Evolutionary conservation across 305 asterid species (phyloP).

Genomic region (Caryopteris hybrid): DNA sequence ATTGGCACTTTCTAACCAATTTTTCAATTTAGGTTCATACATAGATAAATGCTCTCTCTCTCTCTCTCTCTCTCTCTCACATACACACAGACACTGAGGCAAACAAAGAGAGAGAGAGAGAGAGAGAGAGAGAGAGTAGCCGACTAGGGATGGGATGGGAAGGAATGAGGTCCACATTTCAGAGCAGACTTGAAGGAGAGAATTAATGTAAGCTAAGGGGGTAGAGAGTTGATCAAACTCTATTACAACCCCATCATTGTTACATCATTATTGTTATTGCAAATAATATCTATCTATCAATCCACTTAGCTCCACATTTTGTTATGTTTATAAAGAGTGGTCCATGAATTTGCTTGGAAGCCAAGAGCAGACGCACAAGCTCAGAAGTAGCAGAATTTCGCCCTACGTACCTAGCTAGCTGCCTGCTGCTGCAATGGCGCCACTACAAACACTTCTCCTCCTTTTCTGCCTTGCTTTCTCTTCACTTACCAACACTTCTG

Average conservation of each 20-base stretch:
- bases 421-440: slow-evolving; percentile 31
- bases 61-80: too few species aligned
- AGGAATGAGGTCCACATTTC: slow-evolving; percentile 22
- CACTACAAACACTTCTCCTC: slow-evolving; percentile 13
- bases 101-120: neutral
- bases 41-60: neutral
- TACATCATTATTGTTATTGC: slow-evolving; percentile 4
- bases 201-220: slow-evolving; percentile 20
- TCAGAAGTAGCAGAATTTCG: too few species aligned
- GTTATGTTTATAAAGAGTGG: neutral
- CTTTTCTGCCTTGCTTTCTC: slow-evolving; percentile 8
- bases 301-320: neutral
- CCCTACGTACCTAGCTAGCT: too few species aligned
- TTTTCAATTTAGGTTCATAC: neutral
- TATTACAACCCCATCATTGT: slow-evolving; percentile 3
- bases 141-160: neutral
- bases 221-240: too few species aligned
- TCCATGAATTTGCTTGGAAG: neutral
- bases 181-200: neutral
- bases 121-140: too few species aligned
- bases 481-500: neutral
- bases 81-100: neutral
- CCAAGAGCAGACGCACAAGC: too few species aligned
- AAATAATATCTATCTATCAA: neutral
- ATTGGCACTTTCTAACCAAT: slow-evolving; percentile 4